phyloP scores from a whole-genome alignment of 768 basidiomycete species.

The Auriscalpium orientale region DNA sequence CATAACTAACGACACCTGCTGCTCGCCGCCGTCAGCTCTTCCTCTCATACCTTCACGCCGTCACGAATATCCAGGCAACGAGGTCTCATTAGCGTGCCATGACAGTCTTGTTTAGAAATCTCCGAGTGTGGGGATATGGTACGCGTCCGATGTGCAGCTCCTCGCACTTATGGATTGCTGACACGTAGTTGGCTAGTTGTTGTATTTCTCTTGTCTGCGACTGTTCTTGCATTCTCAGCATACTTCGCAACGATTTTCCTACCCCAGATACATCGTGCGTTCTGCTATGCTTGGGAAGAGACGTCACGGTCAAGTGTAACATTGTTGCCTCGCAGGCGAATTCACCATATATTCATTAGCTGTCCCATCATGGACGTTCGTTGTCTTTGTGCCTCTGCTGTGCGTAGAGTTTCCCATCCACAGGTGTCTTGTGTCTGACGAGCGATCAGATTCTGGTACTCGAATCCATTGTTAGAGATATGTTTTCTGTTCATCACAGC shows the following conservation, averaged over 20 bases:
- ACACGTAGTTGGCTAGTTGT: conserved; percentile 21
- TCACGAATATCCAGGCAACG: not conserved
- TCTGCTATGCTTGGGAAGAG: too few relatives aligned
- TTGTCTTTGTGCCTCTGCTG: not conserved
- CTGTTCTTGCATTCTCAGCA: conserved; percentile 60
- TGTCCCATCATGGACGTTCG: conserved; percentile 50
- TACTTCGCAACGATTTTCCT: conserved; percentile 65
- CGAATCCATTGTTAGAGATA: conserved; percentile 58
- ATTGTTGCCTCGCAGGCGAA: conserved; percentile 37
- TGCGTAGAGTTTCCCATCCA: not conserved
- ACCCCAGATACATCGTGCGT: conserved; percentile 54
- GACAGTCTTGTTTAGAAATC: conserved; percentile 27
- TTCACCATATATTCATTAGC: conserved; percentile 66
- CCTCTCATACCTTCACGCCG: not conserved
- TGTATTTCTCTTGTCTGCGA: conserved; percentile 33
- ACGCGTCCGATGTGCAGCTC: not conserved
- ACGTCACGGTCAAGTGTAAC: not conserved
- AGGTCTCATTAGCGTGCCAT: conserved; percentile 7
- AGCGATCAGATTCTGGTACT: conserved; percentile 54
- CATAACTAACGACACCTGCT: not conserved
- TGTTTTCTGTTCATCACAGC: conserved; percentile 45
- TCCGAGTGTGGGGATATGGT: conserved; percentile 26
- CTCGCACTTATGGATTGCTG: not conserved
- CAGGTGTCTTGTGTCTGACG: not conserved
- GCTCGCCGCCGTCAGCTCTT: not conserved